Conservation (phyloP, 1,284 basidiomycete genomes). For the Apiotrichum sp. region DNA sequence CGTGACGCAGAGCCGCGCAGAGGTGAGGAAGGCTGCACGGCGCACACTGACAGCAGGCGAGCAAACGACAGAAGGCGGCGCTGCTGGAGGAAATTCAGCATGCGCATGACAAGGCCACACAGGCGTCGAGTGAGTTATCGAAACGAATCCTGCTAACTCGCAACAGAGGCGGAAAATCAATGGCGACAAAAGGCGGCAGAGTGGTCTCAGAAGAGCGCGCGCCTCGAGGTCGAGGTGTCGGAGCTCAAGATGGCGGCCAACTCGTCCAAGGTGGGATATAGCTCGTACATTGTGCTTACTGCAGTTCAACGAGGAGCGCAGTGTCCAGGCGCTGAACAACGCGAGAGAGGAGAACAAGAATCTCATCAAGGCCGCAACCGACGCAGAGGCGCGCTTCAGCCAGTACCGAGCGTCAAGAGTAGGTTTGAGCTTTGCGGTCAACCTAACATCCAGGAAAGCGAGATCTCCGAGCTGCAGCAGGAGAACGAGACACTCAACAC, state of each 20-base stretch:
- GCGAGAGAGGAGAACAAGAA: slow-evolving; percentile 35
- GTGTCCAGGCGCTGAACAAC: slow-evolving; percentile 30
- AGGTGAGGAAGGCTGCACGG: slow-evolving; percentile 21
- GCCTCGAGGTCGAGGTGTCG: slow-evolving; percentile 72
- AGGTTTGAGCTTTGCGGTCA: no score
- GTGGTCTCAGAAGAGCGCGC: slow-evolving; percentile 62
- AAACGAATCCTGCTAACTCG: slow-evolving; percentile 29
- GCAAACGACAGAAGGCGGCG: slow-evolving; percentile 42
- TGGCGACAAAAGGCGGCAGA: slow-evolving; percentile 35
- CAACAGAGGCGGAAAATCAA: slow-evolving; percentile 38
- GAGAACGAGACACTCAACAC: slow-evolving; percentile 33
- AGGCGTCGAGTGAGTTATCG: slow-evolving; percentile 34
- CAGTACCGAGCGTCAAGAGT: slow-evolving; percentile 29
- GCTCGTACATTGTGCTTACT: slow-evolving; percentile 18
- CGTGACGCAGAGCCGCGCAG: slow-evolving; percentile 31
- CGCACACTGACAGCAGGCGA: slow-evolving; percentile 19
- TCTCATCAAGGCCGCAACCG: slow-evolving; percentile 31
- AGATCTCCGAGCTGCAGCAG: slow-evolving; percentile 29
- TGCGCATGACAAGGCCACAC: slow-evolving; percentile 28
- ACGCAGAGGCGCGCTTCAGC: slow-evolving; percentile 38
- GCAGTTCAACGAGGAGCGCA: slow-evolving; percentile 41
- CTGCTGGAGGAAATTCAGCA: slow-evolving; percentile 37
- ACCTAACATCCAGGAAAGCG: slow-evolving; percentile 28
- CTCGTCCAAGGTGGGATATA: slow-evolving; percentile 31
- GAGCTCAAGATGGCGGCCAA: slow-evolving; percentile 68